Evolutionary conservation across 1,284 basidiomycete genomes (phyloP), one percentile per base, ranked within the genome.

Genomic region (Trichosporon asahii): DNA sequence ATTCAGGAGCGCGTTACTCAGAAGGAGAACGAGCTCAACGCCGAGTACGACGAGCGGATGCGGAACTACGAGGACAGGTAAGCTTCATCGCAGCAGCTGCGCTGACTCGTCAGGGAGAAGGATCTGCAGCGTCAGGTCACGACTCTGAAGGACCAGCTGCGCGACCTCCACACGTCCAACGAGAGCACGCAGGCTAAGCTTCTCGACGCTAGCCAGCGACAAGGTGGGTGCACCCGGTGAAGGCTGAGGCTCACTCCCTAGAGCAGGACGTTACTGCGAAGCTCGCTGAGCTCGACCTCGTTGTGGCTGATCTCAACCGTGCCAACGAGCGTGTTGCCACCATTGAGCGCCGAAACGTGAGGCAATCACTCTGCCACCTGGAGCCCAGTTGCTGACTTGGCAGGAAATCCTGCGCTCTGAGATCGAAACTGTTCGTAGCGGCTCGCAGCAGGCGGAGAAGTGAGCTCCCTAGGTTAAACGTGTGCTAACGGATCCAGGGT

Each of bases 11-110:
- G 90, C 76, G 90, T 96, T 18, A 85, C 86, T 0, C 91, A 93
- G 81, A 95, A 97, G 83, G 94, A 97, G 85, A 94, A 93, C 70
- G 95, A 98, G 84, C 86, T 98, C 12, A 93, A 95, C 74, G 96
- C 96, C 21, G 94, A 93, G 6, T 98, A 97, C 77, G 95, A 98
- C 76, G 96, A 99, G 85, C 90, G 91, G 76, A 87, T 98, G 80
- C 87, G 92, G 69, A 98, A 98, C 81, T 96, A 96, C 75, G 93
- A 95, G 81, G 94, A 97, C 78, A 88, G 94, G 93, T 94, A 73
- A 57, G 82, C 14, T 12, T n/a, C 85, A 25, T 29, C 21, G 21
- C 9, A 14, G n/a, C 5, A 18, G 64, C 27, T 49, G 15, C 11
- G 25, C 61, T 73, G 23, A 23, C 23, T 29, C n/a, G 21, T 12